Percentiles rank a stretch among this genome's conserved stretches.
These are phyloP conservation scores for Suillus brevipes DNA, from an alignment of 768 basidiomycete genomes.

Conservation along the genomic window DNA sequence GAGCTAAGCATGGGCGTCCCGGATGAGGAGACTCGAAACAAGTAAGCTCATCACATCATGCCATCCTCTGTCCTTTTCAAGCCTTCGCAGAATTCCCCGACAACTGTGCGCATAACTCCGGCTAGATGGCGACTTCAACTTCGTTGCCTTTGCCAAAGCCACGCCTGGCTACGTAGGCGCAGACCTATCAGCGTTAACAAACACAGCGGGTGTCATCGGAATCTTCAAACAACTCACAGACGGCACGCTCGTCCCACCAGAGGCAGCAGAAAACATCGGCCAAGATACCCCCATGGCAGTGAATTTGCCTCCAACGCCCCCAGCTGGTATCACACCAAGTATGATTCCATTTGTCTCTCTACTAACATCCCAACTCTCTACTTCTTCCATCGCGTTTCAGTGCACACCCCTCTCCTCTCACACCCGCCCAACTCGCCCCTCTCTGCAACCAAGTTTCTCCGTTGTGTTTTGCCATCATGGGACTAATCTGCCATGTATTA, in stretches of 20 bases:
- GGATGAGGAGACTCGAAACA: constrained; percentile 83
- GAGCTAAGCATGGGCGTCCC: constrained; percentile 99
- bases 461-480: too few relatives aligned
- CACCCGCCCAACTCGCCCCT: constrained; percentile 73
- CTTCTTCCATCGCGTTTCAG: constrained; percentile 80
- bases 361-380: constrained; percentile 40
- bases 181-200: constrained; percentile 85
- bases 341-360: constrained; percentile 37
- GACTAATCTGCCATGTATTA: too few relatives aligned
- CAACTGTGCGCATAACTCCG: constrained; percentile 84
- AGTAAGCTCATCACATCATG: constrained; percentile 51
- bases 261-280: constrained; percentile 24
- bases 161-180: constrained; percentile 99
- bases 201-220: constrained; percentile 94
- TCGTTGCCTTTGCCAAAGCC: constrained; percentile 78
- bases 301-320: constrained; percentile 26
- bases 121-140: constrained; percentile 90
- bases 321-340: constrained; percentile 22
- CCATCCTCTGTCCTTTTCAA: background rate
- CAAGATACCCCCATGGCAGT: constrained; percentile 39
- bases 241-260: constrained; percentile 58
- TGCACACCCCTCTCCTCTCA: constrained; percentile 81
- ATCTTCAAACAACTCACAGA: constrained; percentile 84
- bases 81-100: constrained; percentile 70
- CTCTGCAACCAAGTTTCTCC: constrained; percentile 45